Evolutionary conservation across 1,284 basidiomycete species (phyloP).

Genomic region (Vanrija sp.): DNA sequence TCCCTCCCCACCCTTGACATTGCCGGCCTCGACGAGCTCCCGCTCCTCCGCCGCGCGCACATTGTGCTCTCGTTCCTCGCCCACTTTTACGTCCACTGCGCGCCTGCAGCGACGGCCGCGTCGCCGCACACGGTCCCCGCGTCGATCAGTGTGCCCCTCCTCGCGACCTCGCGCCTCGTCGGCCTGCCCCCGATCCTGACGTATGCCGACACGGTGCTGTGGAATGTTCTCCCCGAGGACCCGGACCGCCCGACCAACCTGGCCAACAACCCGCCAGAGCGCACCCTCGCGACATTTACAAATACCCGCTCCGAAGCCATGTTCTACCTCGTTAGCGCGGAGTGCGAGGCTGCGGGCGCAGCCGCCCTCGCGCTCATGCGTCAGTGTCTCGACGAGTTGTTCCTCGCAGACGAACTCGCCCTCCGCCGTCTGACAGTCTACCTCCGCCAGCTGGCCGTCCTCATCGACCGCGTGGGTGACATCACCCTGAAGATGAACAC

Average conservation of each 20-base stretch:
- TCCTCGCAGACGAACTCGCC: constrained; percentile 78
- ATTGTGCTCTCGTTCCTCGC: constrained; percentile 77
- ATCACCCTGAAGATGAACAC: constrained; percentile 65
- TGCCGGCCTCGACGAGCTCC: constrained; percentile 57
- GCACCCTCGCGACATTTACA: constrained; percentile 68
- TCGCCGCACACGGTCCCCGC: constrained; percentile 56
- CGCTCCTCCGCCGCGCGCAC: constrained; percentile 73
- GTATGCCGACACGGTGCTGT: constrained; percentile 89
- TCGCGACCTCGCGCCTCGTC: constrained; percentile 69
- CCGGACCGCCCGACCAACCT: constrained; percentile 55
- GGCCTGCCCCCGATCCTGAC: constrained; percentile 86
- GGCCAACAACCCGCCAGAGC: constrained; percentile 52
- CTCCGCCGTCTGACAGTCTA: constrained; percentile 68
- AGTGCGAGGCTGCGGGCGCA: constrained; percentile 89
- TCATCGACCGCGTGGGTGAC: constrained; percentile 64
- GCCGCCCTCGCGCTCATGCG: constrained; percentile 82
- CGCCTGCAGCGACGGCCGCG: constrained; percentile 26
- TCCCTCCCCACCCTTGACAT: constrained; percentile 65
- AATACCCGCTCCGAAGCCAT: constrained; percentile 77
- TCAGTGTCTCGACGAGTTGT: constrained; percentile 82
- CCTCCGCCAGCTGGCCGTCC: constrained; percentile 61
- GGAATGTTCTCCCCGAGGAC: constrained; percentile 67
- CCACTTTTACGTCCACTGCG: constrained; percentile 82
- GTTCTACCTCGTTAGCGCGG: constrained; percentile 82
- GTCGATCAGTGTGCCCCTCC: constrained; percentile 70